Base-by-base conservation (phyloP, 2,329 filamentous ascomycete genomes). In the Nakataea oryzae region DNA sequence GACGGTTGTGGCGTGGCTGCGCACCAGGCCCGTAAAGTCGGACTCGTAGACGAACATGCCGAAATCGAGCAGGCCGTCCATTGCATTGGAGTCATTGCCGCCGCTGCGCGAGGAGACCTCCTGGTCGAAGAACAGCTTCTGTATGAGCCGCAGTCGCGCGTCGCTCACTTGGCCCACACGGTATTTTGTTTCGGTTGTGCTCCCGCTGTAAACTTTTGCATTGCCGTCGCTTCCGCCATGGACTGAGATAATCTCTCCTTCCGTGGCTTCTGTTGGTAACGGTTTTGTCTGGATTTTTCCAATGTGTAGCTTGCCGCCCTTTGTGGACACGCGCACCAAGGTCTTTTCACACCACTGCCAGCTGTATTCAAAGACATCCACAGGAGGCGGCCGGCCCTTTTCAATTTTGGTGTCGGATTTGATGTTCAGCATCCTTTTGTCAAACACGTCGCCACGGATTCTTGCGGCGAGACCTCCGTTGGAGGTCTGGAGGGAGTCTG, bases 21-120 rank as follows among this genome's bases (percentile, higher is more conserved):
- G 59, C 9, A 70, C 64, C 58, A 67, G 65, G n/a, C 65, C 62
- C 3, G 63, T 64, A 2, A 68, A 24, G 41, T 50, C 41, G 41
- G 7, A n/a, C 41, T 50, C 17, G 41, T 50, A 50, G 3, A 50
- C 7, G 21, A 50, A 50, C 41, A 50, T 50, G 41, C 41, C 41
- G 4, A 50, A 50, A n/a, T 50, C 41, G 41, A 50, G 41, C 41
- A 50, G 41, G 7, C 41, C 41, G 41, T 50, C 41, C 41, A 9
- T 50, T 8, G 21, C 11, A n/a, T 50, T 50, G 21, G 3, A 17
- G 7, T 8, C 41, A n/a, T 9, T 9, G 41, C 7, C 30, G 30
- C 30, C 30, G 30, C 30, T 9, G 41, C 41, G 41, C 2, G 41
- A 24, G 4, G 21, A 9, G 41, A 50, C 41, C 21, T 50, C 41